Percentiles rank a stretch among this genome's conserved stretches.
phyloP scores from a whole-genome alignment of 495 filamentous ascomycete species.

The Aspergillus ostianus region DNA sequence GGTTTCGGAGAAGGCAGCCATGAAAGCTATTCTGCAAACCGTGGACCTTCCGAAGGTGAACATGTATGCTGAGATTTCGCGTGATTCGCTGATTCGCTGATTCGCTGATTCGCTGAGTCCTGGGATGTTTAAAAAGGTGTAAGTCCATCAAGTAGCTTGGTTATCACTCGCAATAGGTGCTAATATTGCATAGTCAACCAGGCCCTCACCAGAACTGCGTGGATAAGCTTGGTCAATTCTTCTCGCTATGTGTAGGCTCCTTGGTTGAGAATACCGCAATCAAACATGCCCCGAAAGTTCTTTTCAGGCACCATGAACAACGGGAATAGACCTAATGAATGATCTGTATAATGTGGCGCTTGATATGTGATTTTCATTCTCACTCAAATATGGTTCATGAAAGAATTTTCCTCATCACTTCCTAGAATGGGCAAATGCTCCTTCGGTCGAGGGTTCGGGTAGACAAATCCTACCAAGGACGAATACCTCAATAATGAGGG shows the following conservation, averaged over 20 bases:
- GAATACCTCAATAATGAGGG: neutral
- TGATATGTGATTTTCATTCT: neutral
- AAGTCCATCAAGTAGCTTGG: neutral
- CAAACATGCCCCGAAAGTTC: neutral
- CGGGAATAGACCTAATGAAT: neutral
- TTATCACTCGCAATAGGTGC: neutral
- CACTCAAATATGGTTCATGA: neutral
- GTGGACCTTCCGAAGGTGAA: neutral
- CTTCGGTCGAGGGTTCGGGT: slow-evolving; percentile 5
- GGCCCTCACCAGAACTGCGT: slow-evolving; percentile 6
- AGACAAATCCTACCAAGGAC: slow-evolving; percentile 2
- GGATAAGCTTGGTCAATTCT: slow-evolving; percentile 1
- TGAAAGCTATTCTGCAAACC: neutral
- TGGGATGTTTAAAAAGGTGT: neutral
- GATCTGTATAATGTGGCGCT: neutral
- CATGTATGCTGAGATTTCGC: slow-evolving; percentile 3
- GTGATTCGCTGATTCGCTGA: neutral
- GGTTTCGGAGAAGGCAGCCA: slow-evolving; percentile 7
- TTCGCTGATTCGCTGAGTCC: neutral
- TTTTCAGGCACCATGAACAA: neutral
- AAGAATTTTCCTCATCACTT: neutral
- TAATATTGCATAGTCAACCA: neutral
- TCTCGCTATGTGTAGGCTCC: neutral
- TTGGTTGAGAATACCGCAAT: neutral
- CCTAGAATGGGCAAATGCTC: slow-evolving; percentile 8